phyloP scores from a whole-genome alignment of 371 early-diverging fungal species.

The Thermomucor indicae-seudaticae region DNA sequence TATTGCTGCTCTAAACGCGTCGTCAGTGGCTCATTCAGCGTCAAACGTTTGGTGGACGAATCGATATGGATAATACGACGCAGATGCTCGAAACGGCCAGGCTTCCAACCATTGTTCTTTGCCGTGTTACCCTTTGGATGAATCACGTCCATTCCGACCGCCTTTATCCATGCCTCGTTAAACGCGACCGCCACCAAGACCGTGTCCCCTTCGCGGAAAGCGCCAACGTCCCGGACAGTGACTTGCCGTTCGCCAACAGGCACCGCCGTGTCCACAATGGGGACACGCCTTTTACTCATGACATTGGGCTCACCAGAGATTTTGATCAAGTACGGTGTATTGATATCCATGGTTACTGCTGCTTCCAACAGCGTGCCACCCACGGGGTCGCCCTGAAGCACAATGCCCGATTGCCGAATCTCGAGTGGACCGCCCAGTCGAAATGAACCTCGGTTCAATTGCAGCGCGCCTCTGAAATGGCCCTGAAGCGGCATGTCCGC shows the following conservation, averaged over 20 bases:
- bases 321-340: conserved; percentile 8
- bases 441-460: conserved; percentile 31
- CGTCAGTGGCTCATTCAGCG: conserved; percentile 40
- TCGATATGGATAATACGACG: conserved; percentile 19
- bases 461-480: conserved; percentile 30
- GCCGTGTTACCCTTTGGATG: conserved; percentile 33
- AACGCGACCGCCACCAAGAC: conserved; percentile 33
- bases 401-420: conserved; percentile 29
- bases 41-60: conserved; percentile 14
- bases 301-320: conserved; percentile 20
- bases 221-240: conserved; percentile 7
- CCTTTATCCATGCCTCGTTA: conserved; percentile 39
- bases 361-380: conserved; percentile 43
- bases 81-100: conserved; percentile 26
- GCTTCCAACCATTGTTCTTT: conserved; percentile 38
- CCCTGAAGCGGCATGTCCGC: conserved; percentile 13
- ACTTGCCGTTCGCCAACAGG: conserved; percentile 29
- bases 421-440: conserved; percentile 26
- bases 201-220: conserved; percentile 27
- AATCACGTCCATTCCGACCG: conserved; percentile 48
- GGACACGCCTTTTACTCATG: conserved; percentile 23
- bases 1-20: conserved; percentile 23
- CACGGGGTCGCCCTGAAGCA: conserved; percentile 37
- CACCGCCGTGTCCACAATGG: conserved; percentile 28
- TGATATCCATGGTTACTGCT: conserved; percentile 15